Evolutionary conservation across 805 yeast genomes (phyloP).

Genomic region (Saccharomycopsis amapae): DNA sequence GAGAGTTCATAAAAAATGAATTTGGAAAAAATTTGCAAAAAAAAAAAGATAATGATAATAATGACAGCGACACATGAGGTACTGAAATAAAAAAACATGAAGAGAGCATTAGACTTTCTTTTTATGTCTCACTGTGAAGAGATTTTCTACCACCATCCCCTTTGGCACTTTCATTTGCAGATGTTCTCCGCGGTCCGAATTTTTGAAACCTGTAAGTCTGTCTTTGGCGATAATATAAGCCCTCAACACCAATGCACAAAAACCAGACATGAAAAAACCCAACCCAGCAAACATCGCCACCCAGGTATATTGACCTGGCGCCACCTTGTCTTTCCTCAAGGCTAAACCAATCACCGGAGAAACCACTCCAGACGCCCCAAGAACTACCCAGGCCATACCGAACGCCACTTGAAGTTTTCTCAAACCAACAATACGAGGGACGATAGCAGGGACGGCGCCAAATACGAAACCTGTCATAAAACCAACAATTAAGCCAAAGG

Average conservation of each 20-base stretch:
- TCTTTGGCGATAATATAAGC: conserved; percentile 52
- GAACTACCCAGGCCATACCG: conserved; percentile 46
- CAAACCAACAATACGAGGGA: conserved; percentile 48
- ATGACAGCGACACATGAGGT: neutral
- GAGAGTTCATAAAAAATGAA: no score
- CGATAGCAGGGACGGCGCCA: conserved; percentile 45
- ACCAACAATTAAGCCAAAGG: conserved; percentile 47
- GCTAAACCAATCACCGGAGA: conserved; percentile 57
- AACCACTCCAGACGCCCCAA: conserved; percentile 43
- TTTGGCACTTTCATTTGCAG: conserved; percentile 6
- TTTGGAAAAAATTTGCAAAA: no score
- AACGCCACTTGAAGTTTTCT: conserved; percentile 41
- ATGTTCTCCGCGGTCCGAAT: conserved; percentile 28
- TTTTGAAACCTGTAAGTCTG: conserved; percentile 26
- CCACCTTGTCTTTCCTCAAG: conserved; percentile 30
- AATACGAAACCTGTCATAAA: conserved; percentile 54
- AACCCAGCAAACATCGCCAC: conserved; percentile 56
- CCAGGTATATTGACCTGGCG: conserved; percentile 34
- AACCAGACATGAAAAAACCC: conserved; percentile 42
- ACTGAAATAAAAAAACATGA: neutral
- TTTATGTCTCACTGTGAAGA: neutral
- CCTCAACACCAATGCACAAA: conserved; percentile 38
- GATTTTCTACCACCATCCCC: neutral
- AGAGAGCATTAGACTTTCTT: neutral
- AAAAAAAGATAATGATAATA: neutral